Conservation (phyloP, 257 asterid genomes). For the Solanum habrochaites region DNA sequence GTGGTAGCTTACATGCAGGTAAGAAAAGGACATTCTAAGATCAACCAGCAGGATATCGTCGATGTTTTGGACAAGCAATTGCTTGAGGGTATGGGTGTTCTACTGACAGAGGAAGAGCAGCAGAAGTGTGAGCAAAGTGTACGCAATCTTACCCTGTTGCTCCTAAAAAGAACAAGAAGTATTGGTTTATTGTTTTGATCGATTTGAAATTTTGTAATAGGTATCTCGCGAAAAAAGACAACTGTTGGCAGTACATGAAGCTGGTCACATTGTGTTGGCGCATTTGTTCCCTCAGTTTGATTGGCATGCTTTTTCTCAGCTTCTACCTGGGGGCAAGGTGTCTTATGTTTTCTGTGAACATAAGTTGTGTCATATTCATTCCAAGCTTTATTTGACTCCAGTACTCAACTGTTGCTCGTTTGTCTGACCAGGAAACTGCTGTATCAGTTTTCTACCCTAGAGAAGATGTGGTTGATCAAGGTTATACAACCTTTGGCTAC, state of each 20-base stretch:
- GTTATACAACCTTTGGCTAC: constrained; percentile 87
- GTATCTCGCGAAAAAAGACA: constrained; percentile 69
- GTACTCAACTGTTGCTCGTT: constrained; percentile 1
- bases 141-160: constrained; percentile 19
- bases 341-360: constrained; percentile 2
- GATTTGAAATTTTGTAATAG: constrained; percentile 15
- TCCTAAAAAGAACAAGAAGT: neutral
- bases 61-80: constrained; percentile 96
- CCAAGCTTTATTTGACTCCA: neutral
- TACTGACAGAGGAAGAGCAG: constrained; percentile 98
- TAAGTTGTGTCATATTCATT: neutral
- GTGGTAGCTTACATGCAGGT: constrained; percentile 34
- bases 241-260: constrained; percentile 95
- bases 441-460: constrained; percentile 94
- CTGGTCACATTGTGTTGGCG: constrained; percentile 94
- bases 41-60: constrained; percentile 74
- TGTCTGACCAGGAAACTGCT: constrained; percentile 83
- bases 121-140: constrained; percentile 84
- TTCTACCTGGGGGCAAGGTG: constrained; percentile 95
- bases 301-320: constrained; percentile 99
- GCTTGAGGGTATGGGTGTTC: constrained; percentile 99
- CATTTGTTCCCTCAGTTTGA: constrained; percentile 92
- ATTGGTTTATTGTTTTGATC: neutral
- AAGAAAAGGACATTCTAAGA: constrained; percentile 73
- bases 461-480: constrained; percentile 86